Base-by-base conservation (phyloP, 2,329 filamentous ascomycete species). In the Dendryphion nanum region DNA sequence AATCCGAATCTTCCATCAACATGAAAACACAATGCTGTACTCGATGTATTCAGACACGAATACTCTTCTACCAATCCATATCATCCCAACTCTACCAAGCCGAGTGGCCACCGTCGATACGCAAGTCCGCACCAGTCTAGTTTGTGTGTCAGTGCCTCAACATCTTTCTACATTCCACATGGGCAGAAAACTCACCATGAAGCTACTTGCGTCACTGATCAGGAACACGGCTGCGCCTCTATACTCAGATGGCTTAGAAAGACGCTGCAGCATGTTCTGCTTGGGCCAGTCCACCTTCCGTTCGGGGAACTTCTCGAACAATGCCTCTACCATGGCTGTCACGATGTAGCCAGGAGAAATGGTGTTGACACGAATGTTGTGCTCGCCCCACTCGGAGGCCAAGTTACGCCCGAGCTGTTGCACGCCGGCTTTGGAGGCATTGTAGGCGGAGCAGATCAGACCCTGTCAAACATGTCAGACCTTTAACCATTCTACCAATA, bases 331-430 rank as follows among this genome's bases (percentile, higher is more conserved):
- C 89, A 95, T 95, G 16, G 84, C 80, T 2, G 86, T 89, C 16
- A 85, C 77, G 56, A 89, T 88, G 61, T 89, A 89, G 26, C 87
- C 86, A 0, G 87, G 86, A 15, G 83, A 88, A 46, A 93, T 78
- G 12, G 84, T 89, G 69, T 93, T 91, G 44, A 91, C 83, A 2
- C 86, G 79, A 55, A 93, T 90, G 24, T 79, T 81, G 60, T 85
- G 67, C 50, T 72, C 64, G 32, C 84, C 85, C 85, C 85, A 89
- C 63, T 90, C 86, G 7, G 77, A 68, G 2, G 85, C 85, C 6
- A 89, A 72, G 60, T 83, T 87, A 41, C 83, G 79, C 1, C 67
- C 80, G 1, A 89, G 76, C 64, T 89, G 85, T 37, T 87, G 66
- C 4, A 89, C 84, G 3, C 78, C 86, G 3, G 84, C 83, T 63